Evolutionary conservation across 1,284 basidiomycete genomes (phyloP), one percentile per base, ranked within the genome.

Genomic region (Ceraceosorus guamensis): DNA sequence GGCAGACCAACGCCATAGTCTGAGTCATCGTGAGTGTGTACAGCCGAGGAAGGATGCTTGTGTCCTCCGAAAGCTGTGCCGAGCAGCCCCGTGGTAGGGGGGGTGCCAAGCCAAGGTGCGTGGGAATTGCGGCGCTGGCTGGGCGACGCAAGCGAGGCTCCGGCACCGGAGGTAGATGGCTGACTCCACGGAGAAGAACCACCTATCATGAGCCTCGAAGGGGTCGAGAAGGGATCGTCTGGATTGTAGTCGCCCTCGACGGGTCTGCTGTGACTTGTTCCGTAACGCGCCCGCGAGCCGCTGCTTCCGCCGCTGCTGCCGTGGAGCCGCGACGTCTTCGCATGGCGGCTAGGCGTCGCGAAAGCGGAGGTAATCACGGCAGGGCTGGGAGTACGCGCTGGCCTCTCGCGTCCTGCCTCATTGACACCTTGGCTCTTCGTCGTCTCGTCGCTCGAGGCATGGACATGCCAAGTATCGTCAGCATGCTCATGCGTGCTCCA

Each of bases 181-280:
- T 41, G 37, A n/a, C 63, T 61, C 63, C 56, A 58, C 32, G 55
- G 61, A 5, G 63, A 56, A 24, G 62, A 55, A 24, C 67, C 66
- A 1, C 56, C 58, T n/a, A n/a, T n/a, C 8, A 60, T 56, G n/a
- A 68, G 54, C 34, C 64, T 57, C 16, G 66, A 70, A 10, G 67
- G 67, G 14, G 66, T 70, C 34, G 67, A 70, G 35, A 68, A 70
- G 39, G 67, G 51, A 43, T 69, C 67, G 52, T 64, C 61, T 16
- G 41, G 56, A 34, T 67, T 43, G n/a, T 8, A 41, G 37, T 8
- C 8, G 37, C 37, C 37, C n/a, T n/a, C n/a, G n/a, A n/a, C n/a
- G n/a, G n/a, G n/a, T n/a, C n/a, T n/a, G n/a, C n/a, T n/a, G n/a
- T n/a, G n/a, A n/a, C n/a, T n/a, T n/a, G n/a, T n/a, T n/a, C n/a